Base-by-base conservation (phyloP, 1,284 basidiomycete genomes). In the Rhodofomes roseus region DNA sequence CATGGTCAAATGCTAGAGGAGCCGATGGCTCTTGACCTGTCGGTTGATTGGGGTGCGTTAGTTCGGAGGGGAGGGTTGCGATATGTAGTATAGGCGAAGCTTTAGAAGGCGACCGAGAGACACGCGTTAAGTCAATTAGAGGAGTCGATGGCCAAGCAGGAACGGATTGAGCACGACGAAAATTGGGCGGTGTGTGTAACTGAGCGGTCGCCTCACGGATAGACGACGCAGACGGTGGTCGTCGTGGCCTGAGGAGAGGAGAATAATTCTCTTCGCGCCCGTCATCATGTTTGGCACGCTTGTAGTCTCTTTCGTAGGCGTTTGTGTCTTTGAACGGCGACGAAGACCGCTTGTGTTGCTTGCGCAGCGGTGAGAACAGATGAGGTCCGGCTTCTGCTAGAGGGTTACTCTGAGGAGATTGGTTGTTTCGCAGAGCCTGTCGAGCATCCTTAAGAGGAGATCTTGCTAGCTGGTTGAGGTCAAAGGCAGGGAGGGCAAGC, bases 381-480 rank as follows among this genome's bases (percentile, higher is more conserved):
- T 29, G 29, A 20, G 27, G 16, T 11, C 54, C 58, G 20, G 46
- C 29, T 39, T 51, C 44, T 9, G 54, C 36, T 16, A 36, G 6
- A 39, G 37, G 37, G 16, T 25, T 34, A 6, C 41, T 36, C 8
- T 56, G 43, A 2, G 43, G 34, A 23, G 29, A 50, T 12, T 34
- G 52, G 12, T 41, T 57, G 54, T 54, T 56, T 20, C 60, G 58
- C 9, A 37, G 40, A 23, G 64, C 61, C 11, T 40, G 54, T 20
- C 59, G 36, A 43, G 64, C 64, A 43, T 63, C 60, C 43, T 65
- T 65, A 46, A 63, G 60, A n/a, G 64, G 64, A 12, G 64, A 65
- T 7, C 62, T 53, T 29, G 50, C 60, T 22, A 65, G 46, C 34
- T 61, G 29, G 22, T 63, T 43, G 39, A 54, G 43, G 36, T 58